A percentile compares a stretch with the other conserved stretches of the same genome.
These are phyloP conservation scores for Nothophaeocryptopus gaeumannii DNA, from an alignment of 2,329 filamentous ascomycete species.

Conservation along the genomic window DNA sequence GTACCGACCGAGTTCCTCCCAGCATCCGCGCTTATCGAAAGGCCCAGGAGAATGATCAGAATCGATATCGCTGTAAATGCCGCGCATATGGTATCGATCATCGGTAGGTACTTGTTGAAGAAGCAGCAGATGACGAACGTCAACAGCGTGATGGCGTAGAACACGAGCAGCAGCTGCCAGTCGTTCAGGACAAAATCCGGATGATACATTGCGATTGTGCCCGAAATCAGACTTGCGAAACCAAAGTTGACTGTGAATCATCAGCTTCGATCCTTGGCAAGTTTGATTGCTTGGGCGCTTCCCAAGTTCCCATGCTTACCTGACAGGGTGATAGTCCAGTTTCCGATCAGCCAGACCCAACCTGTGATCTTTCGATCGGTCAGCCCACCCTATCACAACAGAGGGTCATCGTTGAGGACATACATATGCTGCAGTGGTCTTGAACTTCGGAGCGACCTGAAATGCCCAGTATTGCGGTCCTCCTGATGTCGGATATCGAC, in stretches of 20 bases:
- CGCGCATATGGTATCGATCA: conserved; percentile 56
- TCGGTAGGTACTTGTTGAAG: conserved; percentile 64
- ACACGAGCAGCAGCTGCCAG: conserved; percentile 70
- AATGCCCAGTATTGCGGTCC: conserved; percentile 77
- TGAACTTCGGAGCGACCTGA: conserved; percentile 56
- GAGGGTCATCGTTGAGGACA: background rate
- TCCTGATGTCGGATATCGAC: conserved; percentile 71
- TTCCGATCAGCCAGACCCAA: conserved; percentile 72
- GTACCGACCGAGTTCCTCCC: conserved; percentile 52
- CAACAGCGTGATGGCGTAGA: conserved; percentile 64
- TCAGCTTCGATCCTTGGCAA: background rate
- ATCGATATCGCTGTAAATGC: conserved; percentile 57
- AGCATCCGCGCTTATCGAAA: conserved; percentile 54
- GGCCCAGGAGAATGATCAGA: conserved; percentile 55
- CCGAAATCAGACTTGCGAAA: conserved; percentile 50
- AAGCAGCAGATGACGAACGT: conserved; percentile 65
- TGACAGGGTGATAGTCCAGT: conserved; percentile 75
- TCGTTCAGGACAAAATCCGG: conserved; percentile 51
- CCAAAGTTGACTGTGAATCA: conserved; percentile 67
- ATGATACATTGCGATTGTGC: conserved; percentile 53
- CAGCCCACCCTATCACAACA: background rate
- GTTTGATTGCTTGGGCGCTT: background rate
- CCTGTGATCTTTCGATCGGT: conserved; percentile 54
- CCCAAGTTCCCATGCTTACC: conserved; percentile 62
- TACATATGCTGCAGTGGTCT: conserved; percentile 55